Base-by-base conservation (phyloP, 768 basidiomycete species). In the Serendipita indica region DNA sequence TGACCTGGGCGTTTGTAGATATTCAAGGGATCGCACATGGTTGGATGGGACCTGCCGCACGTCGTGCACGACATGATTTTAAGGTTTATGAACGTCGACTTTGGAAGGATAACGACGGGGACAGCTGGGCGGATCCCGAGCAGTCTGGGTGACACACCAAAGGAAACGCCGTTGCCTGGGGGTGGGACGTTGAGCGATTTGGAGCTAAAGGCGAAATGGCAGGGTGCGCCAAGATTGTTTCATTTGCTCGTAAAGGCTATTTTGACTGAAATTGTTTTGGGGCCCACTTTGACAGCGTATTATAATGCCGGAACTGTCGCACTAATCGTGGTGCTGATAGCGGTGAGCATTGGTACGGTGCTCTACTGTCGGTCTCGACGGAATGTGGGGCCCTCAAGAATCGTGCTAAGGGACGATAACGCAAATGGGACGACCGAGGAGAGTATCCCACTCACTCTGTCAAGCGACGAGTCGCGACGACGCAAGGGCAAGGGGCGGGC, bases 61-160 rank as follows among this genome's bases (percentile, higher is more conserved):
- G 81, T 84, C 18, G 76, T 93, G 2, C 91, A 97, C 69, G 96
- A 99, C 70, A 97, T 98, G 96, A 94, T 99, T 64, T 80, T 96
- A 37, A 88, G 96, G 13, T 99, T 99, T 74, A 89, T 97, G 84
- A 84, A 81, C 56, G 81, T 92, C 61, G 85, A 98, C 72, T 88
- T 94, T 65, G 78, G 84, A 25, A 77, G 81, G 1, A 77, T 97
- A 60, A 74, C 83, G 1, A 90, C 86, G 22, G 83, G 86, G 32
- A 83, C 89, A 0, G 90, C 89, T 2, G 49, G 25, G 30, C 75
- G 72, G 57, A 85, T 93, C 59, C 84, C 89, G 13, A 89, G 86
- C 61, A 80, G 79, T 35, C 75, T 99, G 27, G 96, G 93, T 12
- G 74, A 75, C 39, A 73, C 79, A 33, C 71, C 71, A n/a, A 87